Conservation (phyloP, 106 monocot species). For the Dioscorea zingiberensis region DNA sequence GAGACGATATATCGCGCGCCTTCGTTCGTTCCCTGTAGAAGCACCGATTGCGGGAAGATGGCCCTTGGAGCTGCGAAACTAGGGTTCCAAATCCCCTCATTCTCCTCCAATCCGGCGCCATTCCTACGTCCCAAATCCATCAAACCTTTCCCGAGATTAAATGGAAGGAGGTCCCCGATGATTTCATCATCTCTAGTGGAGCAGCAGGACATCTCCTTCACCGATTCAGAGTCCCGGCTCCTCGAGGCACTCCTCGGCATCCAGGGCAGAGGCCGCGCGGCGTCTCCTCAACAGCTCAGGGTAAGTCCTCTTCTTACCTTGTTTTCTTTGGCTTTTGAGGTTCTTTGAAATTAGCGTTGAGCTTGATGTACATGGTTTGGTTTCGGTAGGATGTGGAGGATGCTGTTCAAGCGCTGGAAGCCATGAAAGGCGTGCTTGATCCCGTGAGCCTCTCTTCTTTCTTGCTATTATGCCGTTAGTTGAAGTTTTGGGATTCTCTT, state of each 20-base stretch:
- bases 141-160: background rate
- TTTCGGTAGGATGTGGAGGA: conserved; percentile 60
- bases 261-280: conserved; percentile 69
- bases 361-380: background rate
- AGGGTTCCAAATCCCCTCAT: background rate
- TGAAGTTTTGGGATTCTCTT: background rate
- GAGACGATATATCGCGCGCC: too few relatives aligned
- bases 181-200: conserved; percentile 3
- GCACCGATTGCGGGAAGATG: background rate
- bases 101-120: background rate
- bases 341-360: background rate
- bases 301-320: conserved; percentile 9
- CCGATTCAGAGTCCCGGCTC: conserved; percentile 46
- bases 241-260: conserved; percentile 65
- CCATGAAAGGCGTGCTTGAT: conserved; percentile 49
- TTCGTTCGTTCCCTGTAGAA: too few relatives aligned
- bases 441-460: conserved; percentile 48
- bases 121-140: background rate
- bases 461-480: background rate
- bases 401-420: conserved; percentile 59
- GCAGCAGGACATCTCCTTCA: conserved; percentile 26
- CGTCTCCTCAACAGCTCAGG: conserved; percentile 50
- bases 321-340: background rate
- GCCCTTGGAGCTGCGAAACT: conserved; percentile 7
- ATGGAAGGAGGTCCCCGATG: conserved; percentile 18